Percentiles rank a stretch among this genome's conserved stretches.
Conservation (phyloP, 73 alveolate genomes). For the Chromera velia region DNA sequence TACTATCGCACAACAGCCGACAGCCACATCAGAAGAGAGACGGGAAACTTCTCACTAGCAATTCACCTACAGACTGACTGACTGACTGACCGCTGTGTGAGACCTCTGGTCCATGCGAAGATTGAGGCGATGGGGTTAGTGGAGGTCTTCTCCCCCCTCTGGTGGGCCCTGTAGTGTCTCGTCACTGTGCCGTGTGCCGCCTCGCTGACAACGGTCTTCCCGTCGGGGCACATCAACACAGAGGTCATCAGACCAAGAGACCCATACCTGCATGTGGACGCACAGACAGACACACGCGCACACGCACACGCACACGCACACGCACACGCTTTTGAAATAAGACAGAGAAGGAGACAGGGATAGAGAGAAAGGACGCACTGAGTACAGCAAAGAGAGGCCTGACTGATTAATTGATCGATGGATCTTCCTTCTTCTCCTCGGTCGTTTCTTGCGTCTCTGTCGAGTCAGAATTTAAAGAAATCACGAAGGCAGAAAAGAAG, state of each 20-base stretch:
- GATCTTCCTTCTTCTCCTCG: constrained; percentile 68
- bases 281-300: constrained; percentile 65
- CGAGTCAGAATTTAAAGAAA: too few relatives aligned
- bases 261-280: constrained; percentile 72
- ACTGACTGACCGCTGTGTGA: constrained; percentile 49
- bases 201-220: constrained; percentile 60
- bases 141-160: constrained; percentile 70
- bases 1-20: too few relatives aligned
- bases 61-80: constrained; percentile 23
- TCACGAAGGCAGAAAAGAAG: too few relatives aligned
- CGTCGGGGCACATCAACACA: constrained; percentile 66
- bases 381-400: constrained; percentile 50
- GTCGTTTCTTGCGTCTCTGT: constrained; percentile 69
- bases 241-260: constrained; percentile 67
- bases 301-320: constrained; percentile 69
- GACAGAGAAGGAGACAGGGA: constrained; percentile 7
- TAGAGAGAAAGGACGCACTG: constrained; percentile 39
- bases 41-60: too few relatives aligned
- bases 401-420: constrained; percentile 45
- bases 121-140: constrained; percentile 73
- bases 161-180: constrained; percentile 64
- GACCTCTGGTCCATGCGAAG: constrained; percentile 79
- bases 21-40: too few relatives aligned
- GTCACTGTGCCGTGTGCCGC: constrained; percentile 85
- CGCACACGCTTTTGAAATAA: constrained; percentile 23